Conservation (phyloP, 106 monocot species). For the Allium fistulosum region DNA sequence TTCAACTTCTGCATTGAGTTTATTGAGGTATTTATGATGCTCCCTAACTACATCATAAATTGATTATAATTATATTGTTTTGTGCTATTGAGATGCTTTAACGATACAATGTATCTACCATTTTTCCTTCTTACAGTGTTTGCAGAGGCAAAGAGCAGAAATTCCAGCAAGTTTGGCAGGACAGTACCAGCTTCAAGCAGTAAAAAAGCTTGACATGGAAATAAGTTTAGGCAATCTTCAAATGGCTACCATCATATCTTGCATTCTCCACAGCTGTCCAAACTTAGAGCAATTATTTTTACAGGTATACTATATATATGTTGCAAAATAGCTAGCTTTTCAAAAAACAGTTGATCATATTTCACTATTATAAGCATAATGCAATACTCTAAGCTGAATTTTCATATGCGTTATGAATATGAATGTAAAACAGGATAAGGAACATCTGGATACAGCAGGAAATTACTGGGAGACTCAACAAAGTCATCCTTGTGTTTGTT, state of each 20-base stretch:
- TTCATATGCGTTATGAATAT: neutral
- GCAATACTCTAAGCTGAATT: neutral
- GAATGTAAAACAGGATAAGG: slow-evolving; percentile 4
- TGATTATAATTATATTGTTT: neutral
- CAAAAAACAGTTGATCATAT: neutral
- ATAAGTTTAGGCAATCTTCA: slow-evolving; percentile 14
- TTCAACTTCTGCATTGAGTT: neutral
- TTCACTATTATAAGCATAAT: neutral
- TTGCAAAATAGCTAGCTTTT: too few species aligned
- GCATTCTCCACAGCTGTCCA: slow-evolving; percentile 6
- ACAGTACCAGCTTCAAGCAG: slow-evolving; percentile 2
- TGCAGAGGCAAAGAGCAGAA: slow-evolving; percentile 9
- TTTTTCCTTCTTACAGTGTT: neutral
- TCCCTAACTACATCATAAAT: neutral
- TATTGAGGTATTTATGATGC: neutral
- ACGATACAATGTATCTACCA: neutral
- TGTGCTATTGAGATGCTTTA: neutral
- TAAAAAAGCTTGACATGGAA: slow-evolving; percentile 1
- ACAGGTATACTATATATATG: neutral
- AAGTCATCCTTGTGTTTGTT: neutral
- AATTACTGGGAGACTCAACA: slow-evolving; percentile 1
- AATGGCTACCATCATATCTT: slow-evolving; percentile 2
- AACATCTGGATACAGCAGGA: slow-evolving; percentile 13
- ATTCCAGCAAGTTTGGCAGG: neutral
- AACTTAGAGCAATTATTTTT: slow-evolving; percentile 4